Percentiles rank a stretch among this genome's conserved stretches.
Conservation (phyloP, 2,329 filamentous ascomycete species). For the Cylindrodendrum hubeiense region DNA sequence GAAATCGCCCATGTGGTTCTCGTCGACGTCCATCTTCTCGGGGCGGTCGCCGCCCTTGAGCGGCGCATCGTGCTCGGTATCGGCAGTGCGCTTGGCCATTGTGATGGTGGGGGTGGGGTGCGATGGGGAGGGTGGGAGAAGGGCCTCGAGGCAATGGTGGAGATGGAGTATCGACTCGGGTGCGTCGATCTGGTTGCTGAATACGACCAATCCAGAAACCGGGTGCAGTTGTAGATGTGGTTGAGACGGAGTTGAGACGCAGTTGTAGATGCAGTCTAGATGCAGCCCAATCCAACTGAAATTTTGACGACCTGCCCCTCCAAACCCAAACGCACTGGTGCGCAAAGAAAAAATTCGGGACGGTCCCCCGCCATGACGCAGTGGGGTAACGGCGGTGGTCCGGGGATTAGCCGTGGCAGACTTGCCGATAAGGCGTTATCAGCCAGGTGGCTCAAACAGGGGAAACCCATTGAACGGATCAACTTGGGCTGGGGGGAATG, state of each 20-base stretch:
- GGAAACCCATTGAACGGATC: too few relatives aligned
- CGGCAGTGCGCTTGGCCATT: conserved; percentile 37
- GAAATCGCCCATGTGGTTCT: conserved; percentile 80
- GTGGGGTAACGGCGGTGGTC: not conserved
- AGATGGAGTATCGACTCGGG: not conserved
- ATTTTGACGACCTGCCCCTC: conserved; percentile 26
- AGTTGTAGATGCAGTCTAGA: not conserved
- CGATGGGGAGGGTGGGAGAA: not conserved
- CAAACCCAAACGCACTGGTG: conserved; percentile 11
- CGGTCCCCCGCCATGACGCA: conserved; percentile 25
- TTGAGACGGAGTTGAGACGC: conserved; percentile 10
- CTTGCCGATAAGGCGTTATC: too few relatives aligned
- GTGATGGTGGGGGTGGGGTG: not conserved
- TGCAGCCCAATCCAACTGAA: conserved; percentile 1
- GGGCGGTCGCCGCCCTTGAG: conserved; percentile 73
- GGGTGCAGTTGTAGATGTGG: not conserved
- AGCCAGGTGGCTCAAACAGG: too few relatives aligned
- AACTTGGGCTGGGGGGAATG: too few relatives aligned
- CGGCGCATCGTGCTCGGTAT: conserved; percentile 57
- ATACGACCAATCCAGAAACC: not conserved
- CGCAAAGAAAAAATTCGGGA: conserved; percentile 21
- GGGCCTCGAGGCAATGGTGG: not conserved
- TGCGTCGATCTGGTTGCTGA: not conserved
- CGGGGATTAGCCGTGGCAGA: conserved; percentile 16
- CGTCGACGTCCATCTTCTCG: conserved; percentile 75